Percentiles rank a stretch among this genome's conserved stretches.
Evolutionary conservation across 1,284 basidiomycete genomes (phyloP).

Genomic region (Heliocybe sulcata): DNA sequence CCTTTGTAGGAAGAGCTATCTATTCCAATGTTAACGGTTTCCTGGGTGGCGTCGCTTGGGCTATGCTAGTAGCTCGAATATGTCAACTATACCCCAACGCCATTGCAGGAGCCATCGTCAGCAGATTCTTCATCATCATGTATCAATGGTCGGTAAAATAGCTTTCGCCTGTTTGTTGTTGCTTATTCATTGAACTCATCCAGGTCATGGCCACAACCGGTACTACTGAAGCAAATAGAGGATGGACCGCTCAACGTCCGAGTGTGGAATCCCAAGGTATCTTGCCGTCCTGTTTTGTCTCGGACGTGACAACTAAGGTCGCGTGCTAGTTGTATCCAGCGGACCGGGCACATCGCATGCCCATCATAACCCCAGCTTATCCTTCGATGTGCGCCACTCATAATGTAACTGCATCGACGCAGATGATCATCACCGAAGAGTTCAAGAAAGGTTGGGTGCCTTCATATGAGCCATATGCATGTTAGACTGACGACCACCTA

Average conservation of each 20-base stretch:
- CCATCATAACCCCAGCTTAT: slow-evolving; percentile 99
- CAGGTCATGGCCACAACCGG: slow-evolving; percentile 97
- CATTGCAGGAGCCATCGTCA: slow-evolving; percentile 91
- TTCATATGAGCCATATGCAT: not conserved
- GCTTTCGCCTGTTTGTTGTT: not conserved
- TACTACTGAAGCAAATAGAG: slow-evolving; percentile 93
- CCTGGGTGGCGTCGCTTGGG: slow-evolving; percentile 98
- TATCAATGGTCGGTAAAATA: slow-evolving; percentile 77
- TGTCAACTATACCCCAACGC: slow-evolving; percentile 98
- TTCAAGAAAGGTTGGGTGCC: slow-evolving; percentile 60
- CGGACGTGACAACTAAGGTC: not conserved
- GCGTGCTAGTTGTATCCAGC: slow-evolving; percentile 75
- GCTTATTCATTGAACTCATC: slow-evolving; percentile 6
- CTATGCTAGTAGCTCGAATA: slow-evolving; percentile 95
- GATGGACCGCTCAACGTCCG: slow-evolving; percentile 89
- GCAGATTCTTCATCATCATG: slow-evolving; percentile 95
- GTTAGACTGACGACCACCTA: slow-evolving; percentile 19
- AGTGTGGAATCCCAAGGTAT: slow-evolving; percentile 96
- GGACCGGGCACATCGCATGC: slow-evolving; percentile 95
- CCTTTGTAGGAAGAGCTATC: slow-evolving; percentile 75
- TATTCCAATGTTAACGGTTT: slow-evolving; percentile 99
- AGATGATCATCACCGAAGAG: slow-evolving; percentile 95
- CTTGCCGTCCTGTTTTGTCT: slow-evolving; percentile 9
- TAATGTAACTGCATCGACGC: slow-evolving; percentile 93
- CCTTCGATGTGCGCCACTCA: slow-evolving; percentile 99